A percentile compares a stretch with the other conserved stretches of the same genome.
These are phyloP conservation scores for Mesembryanthemum crystallinum DNA, from an alignment of 148 eudicot species.

Conservation along the genomic window DNA sequence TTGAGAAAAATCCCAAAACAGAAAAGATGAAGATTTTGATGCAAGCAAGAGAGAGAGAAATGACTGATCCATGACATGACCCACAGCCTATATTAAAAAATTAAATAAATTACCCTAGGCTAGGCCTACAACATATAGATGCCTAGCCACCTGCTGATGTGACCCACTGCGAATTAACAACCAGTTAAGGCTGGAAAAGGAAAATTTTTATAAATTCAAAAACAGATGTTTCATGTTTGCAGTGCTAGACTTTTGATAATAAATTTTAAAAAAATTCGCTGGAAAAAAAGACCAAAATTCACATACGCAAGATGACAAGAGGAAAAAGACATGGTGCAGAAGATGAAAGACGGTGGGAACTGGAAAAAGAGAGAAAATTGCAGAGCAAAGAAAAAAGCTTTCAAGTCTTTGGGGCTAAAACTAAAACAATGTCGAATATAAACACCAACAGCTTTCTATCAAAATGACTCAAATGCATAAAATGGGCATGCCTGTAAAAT, in stretches of 20 bases:
- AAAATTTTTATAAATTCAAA: not conserved
- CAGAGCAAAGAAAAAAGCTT: not conserved
- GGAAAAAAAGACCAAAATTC: not conserved
- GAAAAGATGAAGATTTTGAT: not conserved
- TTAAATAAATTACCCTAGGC: constrained; percentile 23
- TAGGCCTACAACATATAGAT: constrained; percentile 32
- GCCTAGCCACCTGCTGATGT: constrained; percentile 52
- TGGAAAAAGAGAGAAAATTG: constrained; percentile 4
- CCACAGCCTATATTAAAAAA: constrained; percentile 20
- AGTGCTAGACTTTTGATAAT: not conserved
- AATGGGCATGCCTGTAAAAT: not conserved
- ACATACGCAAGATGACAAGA: constrained; percentile 1
- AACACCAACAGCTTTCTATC: not conserved
- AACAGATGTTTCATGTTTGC: constrained; percentile 1
- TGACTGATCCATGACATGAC: constrained; percentile 32
- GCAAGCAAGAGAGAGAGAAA: constrained; percentile 9
- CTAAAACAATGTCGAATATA: constrained; percentile 4
- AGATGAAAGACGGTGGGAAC: constrained; percentile 5
- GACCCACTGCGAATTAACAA: constrained; percentile 61
- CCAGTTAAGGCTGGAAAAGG: constrained; percentile 24
- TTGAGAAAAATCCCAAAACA: not conserved
- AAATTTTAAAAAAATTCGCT: not conserved
- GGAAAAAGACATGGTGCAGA: not conserved
- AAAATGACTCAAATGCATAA: constrained; percentile 3
- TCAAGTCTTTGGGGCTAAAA: not conserved